phyloP scores from a whole-genome alignment of 108 stramenopile genomes.

The Licmophora abbreviata region DNA sequence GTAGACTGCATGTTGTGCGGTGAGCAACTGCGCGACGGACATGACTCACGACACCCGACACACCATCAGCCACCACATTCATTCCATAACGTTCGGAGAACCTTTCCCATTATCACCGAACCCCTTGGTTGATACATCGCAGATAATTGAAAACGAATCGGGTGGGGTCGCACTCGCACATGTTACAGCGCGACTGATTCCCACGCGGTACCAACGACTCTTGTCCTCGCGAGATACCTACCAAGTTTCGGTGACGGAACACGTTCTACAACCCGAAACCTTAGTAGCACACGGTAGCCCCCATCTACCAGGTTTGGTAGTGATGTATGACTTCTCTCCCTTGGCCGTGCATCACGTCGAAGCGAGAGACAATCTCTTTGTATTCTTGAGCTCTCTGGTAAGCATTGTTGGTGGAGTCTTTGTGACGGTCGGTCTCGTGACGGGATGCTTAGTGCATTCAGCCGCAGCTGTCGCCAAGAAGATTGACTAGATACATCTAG shows the following conservation, averaged over 20 bases:
- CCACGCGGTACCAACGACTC: constrained; percentile 46
- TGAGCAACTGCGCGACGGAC: constrained; percentile 21
- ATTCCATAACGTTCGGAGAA: constrained; percentile 63
- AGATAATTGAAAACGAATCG: constrained; percentile 53
- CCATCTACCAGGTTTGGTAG: constrained; percentile 51
- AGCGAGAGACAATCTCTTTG: constrained; percentile 59
- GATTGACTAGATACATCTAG: constrained; percentile 72
- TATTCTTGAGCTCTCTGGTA: constrained; percentile 65
- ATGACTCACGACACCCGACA: no score
- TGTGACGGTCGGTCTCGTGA: constrained; percentile 73
- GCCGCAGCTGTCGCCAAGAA: constrained; percentile 75
- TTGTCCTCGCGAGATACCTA: constrained; percentile 29
- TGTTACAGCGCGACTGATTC: constrained; percentile 62
- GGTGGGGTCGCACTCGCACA: constrained; percentile 60
- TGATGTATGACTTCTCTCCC: constrained; percentile 77
- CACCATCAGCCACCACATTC: constrained; percentile 69
- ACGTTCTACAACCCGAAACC: constrained; percentile 65
- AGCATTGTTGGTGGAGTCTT: constrained; percentile 85
- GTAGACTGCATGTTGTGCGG: constrained; percentile 12
- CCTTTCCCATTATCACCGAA: constrained; percentile 42
- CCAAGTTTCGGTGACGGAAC: constrained; percentile 47
- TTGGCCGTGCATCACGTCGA: constrained; percentile 65
- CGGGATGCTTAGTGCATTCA: constrained; percentile 64
- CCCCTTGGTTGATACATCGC: constrained; percentile 39
- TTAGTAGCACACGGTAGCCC: constrained; percentile 44